Evolutionary conservation across 2,329 filamentous ascomycete species (phyloP), one percentile per base, ranked within the genome.

Genomic region (Diplodia corticola): DNA sequence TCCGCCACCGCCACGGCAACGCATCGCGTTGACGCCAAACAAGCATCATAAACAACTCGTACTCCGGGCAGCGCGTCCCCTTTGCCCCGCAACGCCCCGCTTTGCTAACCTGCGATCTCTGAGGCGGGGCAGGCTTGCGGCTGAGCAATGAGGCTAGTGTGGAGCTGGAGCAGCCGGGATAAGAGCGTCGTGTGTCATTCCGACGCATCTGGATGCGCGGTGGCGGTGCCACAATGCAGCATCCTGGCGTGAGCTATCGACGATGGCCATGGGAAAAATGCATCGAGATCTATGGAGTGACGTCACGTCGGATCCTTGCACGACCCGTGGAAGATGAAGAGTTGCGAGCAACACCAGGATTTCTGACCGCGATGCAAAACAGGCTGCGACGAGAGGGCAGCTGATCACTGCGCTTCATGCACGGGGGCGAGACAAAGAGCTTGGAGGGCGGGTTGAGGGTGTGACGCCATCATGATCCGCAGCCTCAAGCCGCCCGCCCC

Each of bases 231-330:
- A 53, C 55, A 61, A 46, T 7, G 57, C 44, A 35, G 57, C 24
- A 49, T 49, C 28, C n/a, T 26, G 15, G 57, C 26, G 35, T 49
- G 57, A 44, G 44, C 57, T 33, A 61, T 61, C 57, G 57, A 61
- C 57, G 57, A 61, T 61, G 57, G 57, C 40, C n/a, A 61, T 61
- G 57, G 57, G 57, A 61, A 61, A 49, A n/a, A 5, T 9, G 28
- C 57, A 33, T 49, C 26, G 57, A 35, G 40, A 61, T 61, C 57
- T 61, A 4, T 26, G 28, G 13, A 22, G 44, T 61, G 57, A 61
- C 57, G 57, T 61, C 55, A 61, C 17, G 6, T n/a, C 26, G 20
- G 26, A 20, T 30, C 55, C 35, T 26, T 40, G 33, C 55, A 40
- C 20, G 15, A 20, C 24, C 10, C 48, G 30, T 46, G 30, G 22